These are phyloP conservation scores for Pholiota molesta DNA, from an alignment of 768 basidiomycete genomes.

Conservation along the genomic window DNA sequence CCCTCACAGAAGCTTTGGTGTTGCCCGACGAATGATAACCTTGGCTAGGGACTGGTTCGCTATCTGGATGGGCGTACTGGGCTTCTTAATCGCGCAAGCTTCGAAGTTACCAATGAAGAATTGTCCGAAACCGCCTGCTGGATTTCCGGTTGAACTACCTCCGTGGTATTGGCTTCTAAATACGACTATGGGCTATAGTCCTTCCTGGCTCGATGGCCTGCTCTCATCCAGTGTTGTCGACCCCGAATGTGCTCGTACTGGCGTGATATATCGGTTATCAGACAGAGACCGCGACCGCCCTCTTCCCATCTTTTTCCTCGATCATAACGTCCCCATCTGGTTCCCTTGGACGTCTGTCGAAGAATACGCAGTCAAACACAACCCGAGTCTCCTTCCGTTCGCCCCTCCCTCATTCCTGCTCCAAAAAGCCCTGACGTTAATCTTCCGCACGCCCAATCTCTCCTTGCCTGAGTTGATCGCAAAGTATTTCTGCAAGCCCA, in stretches of 20 bases:
- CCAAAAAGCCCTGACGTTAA: constrained; percentile 8
- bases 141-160: neutral
- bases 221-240: neutral
- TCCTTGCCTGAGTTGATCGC: constrained; percentile 9
- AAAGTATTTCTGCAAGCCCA: neutral
- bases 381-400: neutral
- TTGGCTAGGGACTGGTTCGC: constrained; percentile 11
- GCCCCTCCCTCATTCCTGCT: constrained; percentile 9
- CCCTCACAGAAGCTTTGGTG: neutral
- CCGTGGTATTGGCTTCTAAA: constrained; percentile 5
- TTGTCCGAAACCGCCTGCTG: neutral
- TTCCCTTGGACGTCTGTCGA: constrained; percentile 14
- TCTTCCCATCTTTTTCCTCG: constrained; percentile 2
- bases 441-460: neutral
- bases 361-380: neutral
- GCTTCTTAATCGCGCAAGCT: constrained; percentile 6
- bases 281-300: neutral
- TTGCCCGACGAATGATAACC: constrained; percentile 8
- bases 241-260: neutral
- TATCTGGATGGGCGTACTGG: constrained; percentile 17
- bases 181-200: neutral
- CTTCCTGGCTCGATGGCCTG: constrained; percentile 6
- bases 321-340: constrained; percentile 9
- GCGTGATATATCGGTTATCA: neutral
- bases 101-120: neutral